Evolutionary conservation across 768 basidiomycete genomes (phyloP), one percentile per base, ranked within the genome.

Genomic region (Russula sp.): DNA sequence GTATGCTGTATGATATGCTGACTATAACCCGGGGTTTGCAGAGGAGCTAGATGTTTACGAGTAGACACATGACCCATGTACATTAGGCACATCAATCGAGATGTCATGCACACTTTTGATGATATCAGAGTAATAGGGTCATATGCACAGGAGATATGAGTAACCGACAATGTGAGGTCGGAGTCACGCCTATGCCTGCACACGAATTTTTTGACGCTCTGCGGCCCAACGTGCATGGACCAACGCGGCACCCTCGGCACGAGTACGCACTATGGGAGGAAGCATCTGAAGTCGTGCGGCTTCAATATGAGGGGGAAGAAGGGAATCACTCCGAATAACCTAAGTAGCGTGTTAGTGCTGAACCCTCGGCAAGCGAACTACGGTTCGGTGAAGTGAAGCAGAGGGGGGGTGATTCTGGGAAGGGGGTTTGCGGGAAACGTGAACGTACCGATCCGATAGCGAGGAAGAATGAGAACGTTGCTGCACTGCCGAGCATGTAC

Each of bases 401-500:
- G n/a, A 13, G 52, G 40, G 50, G 32, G 39, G 45, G 35, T 56
- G 51, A 53, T n/a, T 22, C 10, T n/a, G 35, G 18, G 52, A 27
- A 20, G 45, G 34, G 48, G 32, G 11, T 22, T 44, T 37, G 4
- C 35, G 39, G 22, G 63, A 52, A 55, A 49, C 55, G 6, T 63
- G 31, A 4, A 71, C 85, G 70, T 71, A 95, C 94, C 35, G 94
- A 94, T 71, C 93, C 90, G 71, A 97, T 91, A 45, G 93, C 84
- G 64, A 98, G 86, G 86, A 98, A 98, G 79, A 98, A 98, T 3
- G 88, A 88, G 74, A 99, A 98, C 0, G 96, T 97, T 8, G 95
- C 95, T 6, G 92, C 96, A 69, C 96, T 98, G 70, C 91, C 92
- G 34, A 98, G 83, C 97, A 99, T 99, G 75, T 98, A 98, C 70